A percentile compares a stretch with the other conserved stretches of the same genome.
phyloP scores from a whole-genome alignment of 768 basidiomycete genomes.

The Suillus variegatus region DNA sequence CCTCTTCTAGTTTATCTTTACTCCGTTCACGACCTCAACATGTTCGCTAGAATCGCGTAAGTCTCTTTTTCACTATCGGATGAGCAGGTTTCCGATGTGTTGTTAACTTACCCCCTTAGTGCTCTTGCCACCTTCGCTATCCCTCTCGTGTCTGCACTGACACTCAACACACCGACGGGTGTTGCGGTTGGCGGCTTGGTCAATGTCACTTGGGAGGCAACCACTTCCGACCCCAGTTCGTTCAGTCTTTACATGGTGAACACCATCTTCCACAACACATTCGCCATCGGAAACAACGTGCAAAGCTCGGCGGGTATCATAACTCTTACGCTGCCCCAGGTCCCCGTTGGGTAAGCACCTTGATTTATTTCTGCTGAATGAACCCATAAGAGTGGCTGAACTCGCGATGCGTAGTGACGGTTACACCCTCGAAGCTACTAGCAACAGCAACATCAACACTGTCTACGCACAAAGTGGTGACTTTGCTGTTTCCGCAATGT shows the following conservation, averaged over 20 bases:
- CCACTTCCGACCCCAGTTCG: conserved; percentile 38
- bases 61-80: conserved; percentile 13
- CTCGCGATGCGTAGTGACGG: conserved; percentile 33
- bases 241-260: conserved; percentile 54
- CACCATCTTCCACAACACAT: conserved; percentile 49
- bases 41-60: conserved; percentile 54
- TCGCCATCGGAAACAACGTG: conserved; percentile 59
- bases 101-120: conserved; percentile 33
- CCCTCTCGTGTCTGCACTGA: conserved; percentile 46
- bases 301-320: conserved; percentile 33
- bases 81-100: conserved; percentile 3
- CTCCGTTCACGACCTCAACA: conserved; percentile 32
- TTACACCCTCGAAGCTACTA: conserved; percentile 47
- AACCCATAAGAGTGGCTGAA: conserved; percentile 3
- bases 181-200: conserved; percentile 33
- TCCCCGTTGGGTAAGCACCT: conserved; percentile 44
- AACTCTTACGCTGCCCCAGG: conserved; percentile 45
- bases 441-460: conserved; percentile 43
- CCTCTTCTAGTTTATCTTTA: conserved; percentile 12
- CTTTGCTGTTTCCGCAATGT: conserved; percentile 43
- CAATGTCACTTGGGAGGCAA: conserved; percentile 50
- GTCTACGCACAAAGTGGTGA: conserved; percentile 39
- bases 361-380: background rate
- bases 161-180: conserved; percentile 38
- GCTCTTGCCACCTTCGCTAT: conserved; percentile 48